Conservation (phyloP, 2,329 filamentous ascomycete species). For the Talaromyces sp. region DNA sequence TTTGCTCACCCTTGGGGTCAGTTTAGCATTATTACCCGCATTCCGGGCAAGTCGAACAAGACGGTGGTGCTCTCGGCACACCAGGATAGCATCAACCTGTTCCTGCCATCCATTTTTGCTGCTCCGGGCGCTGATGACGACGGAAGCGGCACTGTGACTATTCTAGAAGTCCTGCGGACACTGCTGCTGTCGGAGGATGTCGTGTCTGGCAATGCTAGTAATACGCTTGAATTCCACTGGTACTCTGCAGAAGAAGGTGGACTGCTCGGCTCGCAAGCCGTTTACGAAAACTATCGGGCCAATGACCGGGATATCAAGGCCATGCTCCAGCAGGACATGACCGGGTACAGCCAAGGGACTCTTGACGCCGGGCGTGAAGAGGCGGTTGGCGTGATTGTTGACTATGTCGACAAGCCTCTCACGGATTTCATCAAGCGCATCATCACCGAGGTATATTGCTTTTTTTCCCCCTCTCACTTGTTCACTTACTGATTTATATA, state of each 20-base stretch:
- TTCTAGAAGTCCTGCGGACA: constrained; percentile 82
- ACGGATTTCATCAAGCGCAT: constrained; percentile 89
- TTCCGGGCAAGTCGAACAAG: constrained; percentile 78
- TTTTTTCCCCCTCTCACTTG: not conserved
- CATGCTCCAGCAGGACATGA: constrained; percentile 99
- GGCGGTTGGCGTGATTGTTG: constrained; percentile 86
- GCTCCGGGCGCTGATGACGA: constrained; percentile 96
- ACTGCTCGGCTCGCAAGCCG: constrained; percentile 79
- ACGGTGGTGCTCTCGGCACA: constrained; percentile 88
- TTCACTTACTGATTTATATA: constrained; percentile 24
- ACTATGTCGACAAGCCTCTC: constrained; percentile 77
- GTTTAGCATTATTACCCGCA: constrained; percentile 83
- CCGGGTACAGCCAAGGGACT: constrained; percentile 78
- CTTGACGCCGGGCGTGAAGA: constrained; percentile 77
- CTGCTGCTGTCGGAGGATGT: constrained; percentile 71
- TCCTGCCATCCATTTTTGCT: constrained; percentile 74
- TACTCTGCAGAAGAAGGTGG: constrained; percentile 89
- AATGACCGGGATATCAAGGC: constrained; percentile 74
- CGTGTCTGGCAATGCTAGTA: constrained; percentile 65
- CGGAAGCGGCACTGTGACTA: constrained; percentile 88
- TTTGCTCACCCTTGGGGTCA: constrained; percentile 87
- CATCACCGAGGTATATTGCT: constrained; percentile 57
- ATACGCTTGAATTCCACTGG: constrained; percentile 96
- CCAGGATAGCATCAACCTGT: constrained; percentile 93
- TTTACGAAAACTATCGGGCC: constrained; percentile 78